Conservation (phyloP, 2,329 filamentous ascomycete genomes). For the Escovopsis weberi region DNA sequence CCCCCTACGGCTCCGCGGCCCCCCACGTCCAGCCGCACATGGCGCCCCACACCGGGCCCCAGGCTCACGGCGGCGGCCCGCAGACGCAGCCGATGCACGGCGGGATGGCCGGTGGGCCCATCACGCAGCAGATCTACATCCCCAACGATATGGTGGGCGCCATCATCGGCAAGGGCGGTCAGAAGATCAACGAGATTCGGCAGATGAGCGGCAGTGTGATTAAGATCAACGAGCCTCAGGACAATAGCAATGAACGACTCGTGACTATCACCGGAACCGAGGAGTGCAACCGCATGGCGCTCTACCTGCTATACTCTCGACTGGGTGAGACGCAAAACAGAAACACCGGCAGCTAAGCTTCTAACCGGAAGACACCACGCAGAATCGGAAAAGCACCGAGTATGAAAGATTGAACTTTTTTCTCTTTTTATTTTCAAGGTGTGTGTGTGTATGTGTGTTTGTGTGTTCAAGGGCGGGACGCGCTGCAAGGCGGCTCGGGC, state of each 20-base stretch:
- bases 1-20: slow-evolving; percentile 59
- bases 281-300: slow-evolving; percentile 98
- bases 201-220: slow-evolving; percentile 96
- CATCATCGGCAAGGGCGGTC: slow-evolving; percentile 95
- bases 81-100: slow-evolving; percentile 64
- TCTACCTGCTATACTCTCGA: slow-evolving; percentile 97
- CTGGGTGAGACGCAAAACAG: slow-evolving; percentile 51
- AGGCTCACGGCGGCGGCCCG: slow-evolving; percentile 49
- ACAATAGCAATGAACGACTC: slow-evolving; percentile 95
- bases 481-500: no score
- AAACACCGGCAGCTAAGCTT: slow-evolving; percentile 10
- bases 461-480: not conserved
- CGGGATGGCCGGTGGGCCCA: slow-evolving; percentile 42
- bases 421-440: not conserved
- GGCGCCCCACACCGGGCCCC: slow-evolving; percentile 41
- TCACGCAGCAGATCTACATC: slow-evolving; percentile 98
- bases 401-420: slow-evolving; percentile 10
- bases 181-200: slow-evolving; percentile 98
- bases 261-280: slow-evolving; percentile 96
- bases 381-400: slow-evolving; percentile 33
- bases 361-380: slow-evolving; percentile 13
- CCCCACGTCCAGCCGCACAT: slow-evolving; percentile 62
- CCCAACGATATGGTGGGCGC: slow-evolving; percentile 99
- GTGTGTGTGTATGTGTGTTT: not conserved
- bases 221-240: slow-evolving; percentile 98